These are phyloP conservation scores for Beauveria varroae DNA, from an alignment of 2,329 filamentous ascomycete species.

Conservation along the genomic window DNA sequence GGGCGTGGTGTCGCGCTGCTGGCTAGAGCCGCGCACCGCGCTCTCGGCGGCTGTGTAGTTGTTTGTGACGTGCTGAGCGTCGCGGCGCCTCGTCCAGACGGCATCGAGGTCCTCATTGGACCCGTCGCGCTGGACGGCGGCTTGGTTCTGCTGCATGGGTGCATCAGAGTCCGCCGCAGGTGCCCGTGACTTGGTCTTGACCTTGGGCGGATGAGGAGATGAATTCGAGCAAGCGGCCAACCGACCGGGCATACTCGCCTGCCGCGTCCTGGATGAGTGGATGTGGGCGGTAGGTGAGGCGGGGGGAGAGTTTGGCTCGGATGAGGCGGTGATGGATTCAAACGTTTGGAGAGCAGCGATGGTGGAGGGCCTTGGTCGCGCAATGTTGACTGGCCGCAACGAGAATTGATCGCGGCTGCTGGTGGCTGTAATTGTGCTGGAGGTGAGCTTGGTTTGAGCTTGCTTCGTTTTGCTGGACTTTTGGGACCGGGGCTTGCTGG, in stretches of 20 bases:
- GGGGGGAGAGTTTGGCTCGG: constrained; percentile 28
- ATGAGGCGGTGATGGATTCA: constrained; percentile 13
- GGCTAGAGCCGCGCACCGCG: constrained; percentile 27
- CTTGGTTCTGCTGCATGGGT: background rate
- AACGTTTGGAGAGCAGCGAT: background rate
- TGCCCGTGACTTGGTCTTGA: constrained; percentile 17
- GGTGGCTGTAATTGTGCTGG: background rate
- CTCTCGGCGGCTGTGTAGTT: constrained; percentile 28
- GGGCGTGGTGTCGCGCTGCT: constrained; percentile 24
- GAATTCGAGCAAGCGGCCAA: constrained; percentile 24
- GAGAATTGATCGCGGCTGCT: background rate
- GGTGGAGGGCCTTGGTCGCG: constrained; percentile 26
- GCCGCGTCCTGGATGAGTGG: constrained; percentile 13
- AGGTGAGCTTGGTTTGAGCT: background rate
- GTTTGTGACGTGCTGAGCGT: constrained; percentile 34
- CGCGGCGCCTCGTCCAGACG: constrained; percentile 28
- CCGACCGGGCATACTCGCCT: constrained; percentile 34
- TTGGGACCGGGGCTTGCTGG: constrained; percentile 6
- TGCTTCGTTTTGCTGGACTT: background rate
- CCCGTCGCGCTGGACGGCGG: constrained; percentile 14
- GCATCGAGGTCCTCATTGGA: constrained; percentile 22
- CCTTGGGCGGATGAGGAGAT: constrained; percentile 23
- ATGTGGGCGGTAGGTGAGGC: constrained; percentile 15
- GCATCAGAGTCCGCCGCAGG: background rate
- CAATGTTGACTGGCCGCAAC: constrained; percentile 31